phyloP scores from a whole-genome alignment of 352 stramenopile genomes.

The Phytophthora sojae region DNA sequence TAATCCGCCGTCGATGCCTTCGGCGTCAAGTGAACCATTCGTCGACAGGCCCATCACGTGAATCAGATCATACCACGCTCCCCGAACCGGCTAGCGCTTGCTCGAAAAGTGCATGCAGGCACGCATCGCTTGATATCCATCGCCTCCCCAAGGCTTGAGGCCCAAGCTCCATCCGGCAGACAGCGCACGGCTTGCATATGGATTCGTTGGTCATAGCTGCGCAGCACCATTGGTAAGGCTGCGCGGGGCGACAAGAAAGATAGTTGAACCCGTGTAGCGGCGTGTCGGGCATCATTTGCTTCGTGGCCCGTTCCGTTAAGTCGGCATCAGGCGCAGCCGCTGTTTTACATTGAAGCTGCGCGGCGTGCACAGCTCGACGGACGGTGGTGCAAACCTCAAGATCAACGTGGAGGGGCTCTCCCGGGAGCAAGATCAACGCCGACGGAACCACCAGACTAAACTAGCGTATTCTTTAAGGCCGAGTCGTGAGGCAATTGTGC shows the following conservation, averaged over 20 bases:
- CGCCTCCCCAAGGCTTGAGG: neutral
- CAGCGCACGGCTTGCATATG: neutral
- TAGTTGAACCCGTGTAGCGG: conserved; percentile 17
- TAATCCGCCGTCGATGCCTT: conserved; percentile 5
- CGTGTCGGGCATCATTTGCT: conserved; percentile 29
- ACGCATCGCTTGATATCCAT: neutral
- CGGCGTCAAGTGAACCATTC: conserved; percentile 26
- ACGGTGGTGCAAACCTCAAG: conserved; percentile 8
- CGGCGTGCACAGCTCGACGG: neutral
- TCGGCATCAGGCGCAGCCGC: neutral
- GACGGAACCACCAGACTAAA: neutral
- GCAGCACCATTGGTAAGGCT: conserved; percentile 22
- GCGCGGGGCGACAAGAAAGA: conserved; percentile 8
- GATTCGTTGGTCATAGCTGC: neutral
- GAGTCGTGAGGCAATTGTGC: too few species aligned
- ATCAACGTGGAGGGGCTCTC: neutral
- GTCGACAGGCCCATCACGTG: conserved; percentile 30
- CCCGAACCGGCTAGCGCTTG: conserved; percentile 22
- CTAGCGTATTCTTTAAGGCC: too few species aligned
- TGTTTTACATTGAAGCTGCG: conserved; percentile 5
- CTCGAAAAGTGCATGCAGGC: conserved; percentile 1
- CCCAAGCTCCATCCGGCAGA: neutral
- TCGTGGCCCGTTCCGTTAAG: conserved; percentile 21
- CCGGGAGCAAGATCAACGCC: neutral
- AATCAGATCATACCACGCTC: conserved; percentile 10